Evolutionary conservation across 495 filamentous ascomycete genomes (phyloP).

Genomic region (Hypoxylon rickii): DNA sequence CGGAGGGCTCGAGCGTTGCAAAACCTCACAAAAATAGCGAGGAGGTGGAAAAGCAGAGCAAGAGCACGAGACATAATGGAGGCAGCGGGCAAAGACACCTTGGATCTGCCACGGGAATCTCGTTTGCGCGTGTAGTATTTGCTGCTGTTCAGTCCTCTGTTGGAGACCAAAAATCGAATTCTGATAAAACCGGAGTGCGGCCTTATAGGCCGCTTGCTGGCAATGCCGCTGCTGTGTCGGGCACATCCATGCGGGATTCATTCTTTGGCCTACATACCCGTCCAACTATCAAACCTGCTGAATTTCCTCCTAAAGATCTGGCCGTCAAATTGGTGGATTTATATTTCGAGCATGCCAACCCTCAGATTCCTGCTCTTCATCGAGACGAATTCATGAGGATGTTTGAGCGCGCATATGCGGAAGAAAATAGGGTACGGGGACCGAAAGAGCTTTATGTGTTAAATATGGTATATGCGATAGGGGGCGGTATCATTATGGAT

Average conservation of each 20-base stretch:
- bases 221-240: constrained; percentile 45
- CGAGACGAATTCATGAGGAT: constrained; percentile 83
- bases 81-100: constrained; percentile 77
- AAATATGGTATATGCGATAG: constrained; percentile 98
- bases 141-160: constrained; percentile 91
- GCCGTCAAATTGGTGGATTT: constrained; percentile 73
- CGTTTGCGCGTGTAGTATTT: constrained; percentile 92
- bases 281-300: constrained; percentile 80
- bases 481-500: constrained; percentile 87
- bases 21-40: constrained; percentile 55
- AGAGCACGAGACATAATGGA: constrained; percentile 78
- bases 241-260: constrained; percentile 85
- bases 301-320: constrained; percentile 78
- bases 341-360: constrained; percentile 95
- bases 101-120: constrained; percentile 87
- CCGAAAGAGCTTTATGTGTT: constrained; percentile 87
- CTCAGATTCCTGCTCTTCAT: constrained; percentile 92
- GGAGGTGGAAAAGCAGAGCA: constrained; percentile 67
- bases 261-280: constrained; percentile 94
- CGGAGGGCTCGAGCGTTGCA: constrained; percentile 32
- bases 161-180: constrained; percentile 64
- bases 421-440: constrained; percentile 69
- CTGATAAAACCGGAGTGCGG: constrained; percentile 54
- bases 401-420: constrained; percentile 76
- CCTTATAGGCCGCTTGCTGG: constrained; percentile 45